These are phyloP conservation scores for Favolaschia claudopus DNA, from an alignment of 768 basidiomycete species.

Conservation along the genomic window DNA sequence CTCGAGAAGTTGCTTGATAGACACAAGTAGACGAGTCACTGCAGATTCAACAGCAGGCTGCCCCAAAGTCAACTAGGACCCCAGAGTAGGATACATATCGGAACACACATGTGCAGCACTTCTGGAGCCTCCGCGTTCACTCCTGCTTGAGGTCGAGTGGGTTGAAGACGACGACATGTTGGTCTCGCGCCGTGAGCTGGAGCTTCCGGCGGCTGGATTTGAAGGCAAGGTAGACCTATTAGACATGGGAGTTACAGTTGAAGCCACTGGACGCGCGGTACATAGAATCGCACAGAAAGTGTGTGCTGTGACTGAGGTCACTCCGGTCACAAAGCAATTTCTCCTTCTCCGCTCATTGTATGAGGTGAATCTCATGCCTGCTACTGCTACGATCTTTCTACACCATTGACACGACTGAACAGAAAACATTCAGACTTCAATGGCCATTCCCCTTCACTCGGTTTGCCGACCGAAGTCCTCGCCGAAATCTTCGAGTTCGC, in stretches of 20 bases:
- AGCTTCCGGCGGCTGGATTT: slow-evolving; percentile 18
- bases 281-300: neutral
- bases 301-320: too few relatives aligned
- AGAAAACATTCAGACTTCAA: too few relatives aligned
- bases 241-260: slow-evolving; percentile 3
- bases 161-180: slow-evolving; percentile 56
- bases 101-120: slow-evolving; percentile 43
- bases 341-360: too few relatives aligned
- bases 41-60: slow-evolving; percentile 88
- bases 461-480: slow-evolving; percentile 4
- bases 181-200: slow-evolving; percentile 58
- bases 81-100: neutral
- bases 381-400: too few relatives aligned
- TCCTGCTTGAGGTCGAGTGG: slow-evolving; percentile 50
- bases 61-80: slow-evolving; percentile 13
- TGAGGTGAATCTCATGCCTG: too few relatives aligned
- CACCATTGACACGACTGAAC: too few relatives aligned
- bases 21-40: slow-evolving; percentile 90
- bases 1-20: slow-evolving; percentile 95
- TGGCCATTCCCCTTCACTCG: neutral
- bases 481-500: slow-evolving; percentile 1
- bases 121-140: slow-evolving; percentile 50
- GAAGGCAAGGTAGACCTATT: slow-evolving; percentile 3
- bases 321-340: too few relatives aligned
- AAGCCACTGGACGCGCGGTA: neutral